These are phyloP conservation scores for Herpetospermum pedunculosum DNA, from an alignment of 306 rosid genomes.

Conservation along the genomic window DNA sequence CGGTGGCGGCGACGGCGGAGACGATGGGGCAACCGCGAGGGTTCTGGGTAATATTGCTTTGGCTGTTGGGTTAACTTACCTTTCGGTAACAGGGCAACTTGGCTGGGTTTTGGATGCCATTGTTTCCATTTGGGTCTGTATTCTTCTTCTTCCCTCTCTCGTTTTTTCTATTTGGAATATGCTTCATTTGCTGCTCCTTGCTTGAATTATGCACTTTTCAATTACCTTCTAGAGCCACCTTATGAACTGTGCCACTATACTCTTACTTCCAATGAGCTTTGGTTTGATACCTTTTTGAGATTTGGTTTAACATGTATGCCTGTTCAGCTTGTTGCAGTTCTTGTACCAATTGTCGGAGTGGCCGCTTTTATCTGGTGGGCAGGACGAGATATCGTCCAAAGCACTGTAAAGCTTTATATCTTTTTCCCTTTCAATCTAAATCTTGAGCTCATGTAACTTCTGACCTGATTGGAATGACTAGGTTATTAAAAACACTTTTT, in stretches of 20 bases:
- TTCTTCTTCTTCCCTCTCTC: constrained; percentile 14
- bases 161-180: not conserved
- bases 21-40: constrained; percentile 60
- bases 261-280: not conserved
- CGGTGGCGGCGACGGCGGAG: constrained; percentile 68
- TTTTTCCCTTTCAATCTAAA: constrained; percentile 12
- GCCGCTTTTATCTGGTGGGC: constrained; percentile 99
- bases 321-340: constrained; percentile 65
- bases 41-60: constrained; percentile 70
- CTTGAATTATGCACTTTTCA: not conserved
- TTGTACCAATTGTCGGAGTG: constrained; percentile 73
- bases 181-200: not conserved
- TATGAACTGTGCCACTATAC: not conserved
- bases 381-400: constrained; percentile 82
- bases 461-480: too few relatives aligned
- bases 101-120: constrained; percentile 96
- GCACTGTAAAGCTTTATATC: constrained; percentile 46
- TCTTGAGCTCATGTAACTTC: not conserved
- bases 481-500: too few relatives aligned
- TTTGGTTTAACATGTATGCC: constrained; percentile 4
- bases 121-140: constrained; percentile 84
- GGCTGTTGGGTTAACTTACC: constrained; percentile 85
- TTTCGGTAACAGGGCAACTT: constrained; percentile 88
- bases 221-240: too few relatives aligned
- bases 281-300: not conserved